Percentiles rank a stretch among this genome's conserved stretches.
Conservation (phyloP, 768 basidiomycete species). For the Rhodotorula diobovata region DNA sequence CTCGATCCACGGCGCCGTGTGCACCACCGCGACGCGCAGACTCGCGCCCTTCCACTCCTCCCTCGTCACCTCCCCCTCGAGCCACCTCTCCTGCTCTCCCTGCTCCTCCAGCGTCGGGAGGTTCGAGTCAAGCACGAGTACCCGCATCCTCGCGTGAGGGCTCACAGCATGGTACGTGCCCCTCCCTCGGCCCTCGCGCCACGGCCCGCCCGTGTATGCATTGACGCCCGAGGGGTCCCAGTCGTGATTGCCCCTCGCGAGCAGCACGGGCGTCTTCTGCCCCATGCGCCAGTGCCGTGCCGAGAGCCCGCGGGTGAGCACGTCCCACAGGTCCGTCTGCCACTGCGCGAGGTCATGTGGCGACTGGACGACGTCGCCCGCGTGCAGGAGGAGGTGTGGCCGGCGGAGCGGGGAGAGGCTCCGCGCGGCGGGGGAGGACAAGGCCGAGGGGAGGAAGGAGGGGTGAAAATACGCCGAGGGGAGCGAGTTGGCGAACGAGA, state of each 20-base stretch:
- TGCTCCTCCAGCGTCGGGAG: conserved; percentile 18
- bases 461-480: neutral
- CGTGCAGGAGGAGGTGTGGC: conserved; percentile 34
- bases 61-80: conserved; percentile 21
- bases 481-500: conserved; percentile 3
- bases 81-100: conserved; percentile 31
- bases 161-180: conserved; percentile 28
- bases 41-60: conserved; percentile 24
- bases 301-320: conserved; percentile 11
- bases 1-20: conserved; percentile 38
- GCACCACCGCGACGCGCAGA: conserved; percentile 24
- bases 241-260: conserved; percentile 39
- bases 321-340: conserved; percentile 40
- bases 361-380: conserved; percentile 34
- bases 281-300: neutral
- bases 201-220: conserved; percentile 17
- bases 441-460: neutral
- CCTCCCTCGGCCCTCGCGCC: neutral
- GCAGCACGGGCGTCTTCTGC: conserved; percentile 21
- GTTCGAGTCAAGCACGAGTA: conserved; percentile 39
- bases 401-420: neutral
- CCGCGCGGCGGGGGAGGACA: neutral
- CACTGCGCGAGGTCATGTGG: conserved; percentile 36
- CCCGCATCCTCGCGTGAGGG: conserved; percentile 24
- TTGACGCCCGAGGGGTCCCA: conserved; percentile 33